Evolutionary conservation across 1,284 basidiomycete genomes (phyloP), one percentile per base, ranked within the genome.

Genomic region (Cutaneotrichosporon cutaneum): DNA sequence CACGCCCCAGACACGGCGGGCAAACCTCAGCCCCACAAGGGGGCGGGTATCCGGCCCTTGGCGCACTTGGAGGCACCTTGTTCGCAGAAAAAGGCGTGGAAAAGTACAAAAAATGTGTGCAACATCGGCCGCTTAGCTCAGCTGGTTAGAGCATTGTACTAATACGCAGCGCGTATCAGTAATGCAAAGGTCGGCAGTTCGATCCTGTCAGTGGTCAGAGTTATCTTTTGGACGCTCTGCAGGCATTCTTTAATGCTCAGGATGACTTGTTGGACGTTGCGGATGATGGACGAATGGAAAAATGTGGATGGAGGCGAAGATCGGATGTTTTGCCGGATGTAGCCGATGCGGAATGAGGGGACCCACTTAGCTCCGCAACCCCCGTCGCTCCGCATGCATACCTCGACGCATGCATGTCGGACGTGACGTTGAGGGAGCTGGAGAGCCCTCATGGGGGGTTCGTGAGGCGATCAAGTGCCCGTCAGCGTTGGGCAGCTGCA

Each of bases 71-170:
- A n/a, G n/a, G n/a, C n/a, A n/a, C n/a, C n/a, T n/a, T n/a, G 30
- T 5, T 30, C 30, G 30, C 30, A 5, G 30, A 30, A 10, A 36
- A 10, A 1, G 5, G 13, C 11, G 16, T 3, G 9, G 13, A 5
- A 7, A n/a, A n/a, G 18, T 9, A 0, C 39, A 14, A 18, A 18
- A 18, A 42, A 14, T 39, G 36, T 42, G 18, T 18, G 39, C 39
- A n/a, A 11, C 5, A 42, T 42, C 18, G 39, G 39, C 39, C 39
- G 39, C 39, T 42, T 42, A 42, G 39, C 39, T 42, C 39, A 42
- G 39, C 39, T 42, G 39, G 39, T 42, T 42, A 42, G 39, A 42
- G 39, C 39, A 42, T 42, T 42, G 39, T 42, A 42, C 39, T 42
- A 42, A 42, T 42, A 42, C 39, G 39, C 39, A 42, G 39, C 13